phyloP scores from a whole-genome alignment of 768 basidiomycete species.

The Tulasnella calospora region DNA sequence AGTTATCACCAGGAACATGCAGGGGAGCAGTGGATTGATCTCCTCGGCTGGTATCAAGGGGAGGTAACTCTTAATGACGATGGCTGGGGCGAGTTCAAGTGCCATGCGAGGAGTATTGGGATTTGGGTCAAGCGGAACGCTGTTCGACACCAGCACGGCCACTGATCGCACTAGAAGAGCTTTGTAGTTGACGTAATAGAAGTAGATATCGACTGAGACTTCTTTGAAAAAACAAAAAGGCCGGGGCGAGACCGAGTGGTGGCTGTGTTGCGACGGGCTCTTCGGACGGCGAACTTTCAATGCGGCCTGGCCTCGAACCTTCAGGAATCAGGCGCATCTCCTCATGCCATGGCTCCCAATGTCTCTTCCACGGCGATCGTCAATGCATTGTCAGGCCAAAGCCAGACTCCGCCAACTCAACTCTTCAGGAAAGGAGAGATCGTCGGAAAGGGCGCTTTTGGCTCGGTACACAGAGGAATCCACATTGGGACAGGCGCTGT shows the following conservation, averaged over 20 bases:
- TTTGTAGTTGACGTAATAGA: background rate
- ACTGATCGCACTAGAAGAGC: background rate
- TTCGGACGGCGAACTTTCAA: background rate
- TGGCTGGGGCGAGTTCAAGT: slow-evolving; percentile 45
- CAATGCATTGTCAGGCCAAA: slow-evolving; percentile 11
- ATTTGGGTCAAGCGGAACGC: slow-evolving; percentile 36
- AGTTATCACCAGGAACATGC: slow-evolving; percentile 36
- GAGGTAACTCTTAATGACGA: slow-evolving; percentile 45
- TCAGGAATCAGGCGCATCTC: background rate
- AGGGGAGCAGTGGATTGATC: slow-evolving; percentile 46
- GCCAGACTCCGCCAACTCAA: slow-evolving; percentile 37
- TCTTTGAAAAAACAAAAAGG: background rate
- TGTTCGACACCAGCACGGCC: background rate
- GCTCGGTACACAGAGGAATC: slow-evolving; percentile 87
- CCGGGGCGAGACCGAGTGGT: background rate
- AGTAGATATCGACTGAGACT: background rate
- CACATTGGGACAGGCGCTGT: slow-evolving; percentile 80
- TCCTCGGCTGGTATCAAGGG: slow-evolving; percentile 44
- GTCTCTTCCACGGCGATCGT: slow-evolving; percentile 12
- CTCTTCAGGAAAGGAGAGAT: slow-evolving; percentile 83
- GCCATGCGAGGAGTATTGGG: slow-evolving; percentile 38
- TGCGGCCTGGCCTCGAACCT: background rate
- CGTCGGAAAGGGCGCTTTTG: slow-evolving; percentile 94
- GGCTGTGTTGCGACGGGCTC: background rate
- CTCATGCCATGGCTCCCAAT: slow-evolving; percentile 17